These are phyloP conservation scores for Nannochloropsis salina DNA, from an alignment of 108 stramenopile genomes.

Conservation along the genomic window DNA sequence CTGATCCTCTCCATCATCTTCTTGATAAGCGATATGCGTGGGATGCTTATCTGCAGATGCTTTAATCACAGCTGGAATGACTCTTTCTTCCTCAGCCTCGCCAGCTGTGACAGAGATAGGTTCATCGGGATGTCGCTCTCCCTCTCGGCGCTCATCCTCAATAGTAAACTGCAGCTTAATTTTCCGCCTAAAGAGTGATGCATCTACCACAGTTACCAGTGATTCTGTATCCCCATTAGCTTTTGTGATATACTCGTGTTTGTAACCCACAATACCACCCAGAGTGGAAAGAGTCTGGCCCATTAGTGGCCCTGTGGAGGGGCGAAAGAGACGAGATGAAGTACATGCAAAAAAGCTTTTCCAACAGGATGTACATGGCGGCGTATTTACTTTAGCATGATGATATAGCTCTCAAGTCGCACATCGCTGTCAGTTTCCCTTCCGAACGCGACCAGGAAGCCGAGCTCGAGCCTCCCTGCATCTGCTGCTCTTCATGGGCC, in stretches of 20 bases:
- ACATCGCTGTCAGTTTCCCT: too few species aligned
- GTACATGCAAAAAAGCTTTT: too few species aligned
- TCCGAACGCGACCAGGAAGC: too few species aligned
- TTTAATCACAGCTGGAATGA: background rate
- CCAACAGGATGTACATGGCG: too few species aligned
- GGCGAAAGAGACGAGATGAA: background rate
- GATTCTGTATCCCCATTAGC: background rate
- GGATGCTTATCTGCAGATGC: background rate
- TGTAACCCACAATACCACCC: background rate
- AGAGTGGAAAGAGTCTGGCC: background rate
- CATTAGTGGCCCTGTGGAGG: background rate
- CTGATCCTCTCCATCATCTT: background rate
- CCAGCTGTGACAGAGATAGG: background rate
- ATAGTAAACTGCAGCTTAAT: conserved; percentile 15
- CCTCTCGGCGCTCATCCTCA: background rate
- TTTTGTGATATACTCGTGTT: background rate
- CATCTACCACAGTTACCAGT: background rate
- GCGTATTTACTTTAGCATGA: too few species aligned
- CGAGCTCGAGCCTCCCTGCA: too few species aligned
- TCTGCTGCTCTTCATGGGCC: too few species aligned
- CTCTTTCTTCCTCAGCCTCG: background rate
- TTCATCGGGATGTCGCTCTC: background rate
- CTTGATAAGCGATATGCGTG: background rate
- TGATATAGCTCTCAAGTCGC: too few species aligned
- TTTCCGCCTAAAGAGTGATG: background rate